Evolutionary conservation across 2,329 filamentous ascomycete genomes (phyloP).

Genomic region (Fusarium austroafricanum): DNA sequence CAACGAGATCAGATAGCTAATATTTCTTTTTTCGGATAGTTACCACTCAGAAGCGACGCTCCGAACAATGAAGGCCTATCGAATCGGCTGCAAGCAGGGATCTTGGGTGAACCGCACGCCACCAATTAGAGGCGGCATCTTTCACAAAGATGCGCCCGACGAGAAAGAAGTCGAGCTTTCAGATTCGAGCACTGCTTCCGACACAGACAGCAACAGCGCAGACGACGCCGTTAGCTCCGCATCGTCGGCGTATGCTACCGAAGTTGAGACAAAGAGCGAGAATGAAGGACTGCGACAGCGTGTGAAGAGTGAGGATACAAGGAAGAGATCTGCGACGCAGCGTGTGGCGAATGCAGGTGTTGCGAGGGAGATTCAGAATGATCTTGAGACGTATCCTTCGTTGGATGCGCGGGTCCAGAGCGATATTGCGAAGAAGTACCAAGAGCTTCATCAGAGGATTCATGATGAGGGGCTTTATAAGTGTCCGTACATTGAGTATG

Average conservation of each 20-base stretch:
- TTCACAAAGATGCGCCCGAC: conserved; percentile 34
- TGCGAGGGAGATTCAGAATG: conserved; percentile 48
- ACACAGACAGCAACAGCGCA: conserved; percentile 25
- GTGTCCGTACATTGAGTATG: conserved; percentile 69
- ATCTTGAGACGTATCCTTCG: conserved; percentile 60
- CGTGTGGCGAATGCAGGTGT: conserved; percentile 40
- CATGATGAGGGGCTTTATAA: conserved; percentile 67
- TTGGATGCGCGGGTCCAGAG: conserved; percentile 65
- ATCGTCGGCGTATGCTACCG: conserved; percentile 28
- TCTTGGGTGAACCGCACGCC: conserved; percentile 70
- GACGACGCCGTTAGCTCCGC: conserved; percentile 34
- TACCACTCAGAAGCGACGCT: conserved; percentile 67
- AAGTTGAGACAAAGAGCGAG: background rate
- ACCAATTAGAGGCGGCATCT: conserved; percentile 66
- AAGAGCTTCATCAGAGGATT: conserved; percentile 65
- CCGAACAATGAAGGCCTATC: conserved; percentile 68
- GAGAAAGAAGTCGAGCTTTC: conserved; percentile 15
- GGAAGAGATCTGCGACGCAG: conserved; percentile 20
- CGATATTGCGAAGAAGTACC: conserved; percentile 67
- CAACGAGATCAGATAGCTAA: conserved; percentile 24
- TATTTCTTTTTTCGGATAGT: conserved; percentile 51
- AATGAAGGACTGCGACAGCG: conserved; percentile 24
- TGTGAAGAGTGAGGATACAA: background rate
- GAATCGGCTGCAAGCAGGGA: conserved; percentile 67
- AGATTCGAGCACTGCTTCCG: conserved; percentile 23